These are phyloP conservation scores for Cladorrhinum sp. DNA, from an alignment of 2,329 filamentous ascomycete genomes.

Conservation along the genomic window DNA sequence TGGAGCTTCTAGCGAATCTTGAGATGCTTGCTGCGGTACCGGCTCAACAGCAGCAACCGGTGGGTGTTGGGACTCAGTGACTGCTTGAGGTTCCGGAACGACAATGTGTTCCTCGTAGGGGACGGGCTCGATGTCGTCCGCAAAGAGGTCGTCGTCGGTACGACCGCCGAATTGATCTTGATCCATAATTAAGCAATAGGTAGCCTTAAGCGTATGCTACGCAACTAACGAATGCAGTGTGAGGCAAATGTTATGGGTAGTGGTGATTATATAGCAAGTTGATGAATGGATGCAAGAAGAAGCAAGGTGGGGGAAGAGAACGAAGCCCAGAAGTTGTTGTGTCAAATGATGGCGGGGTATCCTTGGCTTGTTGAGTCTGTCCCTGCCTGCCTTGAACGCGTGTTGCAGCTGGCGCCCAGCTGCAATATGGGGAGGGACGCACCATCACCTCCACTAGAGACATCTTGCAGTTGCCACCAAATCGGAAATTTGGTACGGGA, in stretches of 20 bases:
- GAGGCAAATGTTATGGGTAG: not conserved
- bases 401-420: not conserved
- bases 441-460: too few species aligned
- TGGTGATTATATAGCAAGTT: not conserved
- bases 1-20: conserved; percentile 14
- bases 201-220: too few species aligned
- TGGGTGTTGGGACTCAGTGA: conserved; percentile 3
- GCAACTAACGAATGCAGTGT: not conserved
- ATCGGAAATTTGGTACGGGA: too few species aligned
- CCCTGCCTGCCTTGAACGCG: too few species aligned
- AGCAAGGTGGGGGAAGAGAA: not conserved
- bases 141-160: conserved; percentile 61
- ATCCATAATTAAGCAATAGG: conserved; percentile 47
- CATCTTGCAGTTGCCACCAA: too few species aligned
- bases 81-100: not conserved
- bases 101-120: conserved; percentile 15
- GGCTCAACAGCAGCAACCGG: conserved; percentile 15
- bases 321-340: not conserved
- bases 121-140: conserved; percentile 60
- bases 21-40: conserved; percentile 8
- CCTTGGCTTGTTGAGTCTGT: not conserved
- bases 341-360: not conserved
- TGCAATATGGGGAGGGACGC: too few species aligned
- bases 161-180: conserved; percentile 57
- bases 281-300: too few species aligned